Percentiles rank a stretch among this genome's conserved stretches.
Conservation (phyloP, 768 basidiomycete species). For the Myochromella boudieri region DNA sequence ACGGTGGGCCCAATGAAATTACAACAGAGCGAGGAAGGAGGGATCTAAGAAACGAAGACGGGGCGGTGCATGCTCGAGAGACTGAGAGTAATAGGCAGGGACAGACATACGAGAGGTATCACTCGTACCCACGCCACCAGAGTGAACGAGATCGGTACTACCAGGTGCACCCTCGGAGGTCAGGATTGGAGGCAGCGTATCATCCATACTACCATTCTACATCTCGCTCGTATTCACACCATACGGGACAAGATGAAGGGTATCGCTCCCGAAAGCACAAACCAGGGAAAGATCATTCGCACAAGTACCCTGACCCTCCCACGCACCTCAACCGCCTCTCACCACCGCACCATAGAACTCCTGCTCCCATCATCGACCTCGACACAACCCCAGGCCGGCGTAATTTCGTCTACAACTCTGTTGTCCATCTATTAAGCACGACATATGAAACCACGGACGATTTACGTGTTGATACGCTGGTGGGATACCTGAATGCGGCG, state of each 20-base stretch:
- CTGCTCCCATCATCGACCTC: not conserved
- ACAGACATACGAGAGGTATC: too few species aligned
- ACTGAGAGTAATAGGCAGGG: too few species aligned
- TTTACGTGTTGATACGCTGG: conserved; percentile 64
- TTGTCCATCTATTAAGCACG: conserved; percentile 63
- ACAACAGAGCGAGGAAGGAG: too few species aligned
- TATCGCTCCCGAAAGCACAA: not conserved
- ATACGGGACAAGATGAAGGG: not conserved
- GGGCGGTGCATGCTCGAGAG: too few species aligned
- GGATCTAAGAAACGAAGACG: too few species aligned
- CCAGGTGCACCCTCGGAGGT: too few species aligned
- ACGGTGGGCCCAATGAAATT: too few species aligned
- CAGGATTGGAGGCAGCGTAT: too few species aligned
- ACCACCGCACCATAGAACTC: not conserved
- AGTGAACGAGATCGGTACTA: too few species aligned
- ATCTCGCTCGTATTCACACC: not conserved
- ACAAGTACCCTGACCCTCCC: not conserved
- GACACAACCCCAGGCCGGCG: too few species aligned
- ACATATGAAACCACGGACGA: conserved; percentile 70
- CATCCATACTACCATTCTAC: not conserved
- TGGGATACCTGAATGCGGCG: conserved; percentile 74
- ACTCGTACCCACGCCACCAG: too few species aligned
- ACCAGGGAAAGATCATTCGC: not conserved
- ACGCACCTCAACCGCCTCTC: not conserved
- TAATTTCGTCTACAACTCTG: conserved; percentile 59